Percentiles rank a stretch among this genome's conserved stretches.
Evolutionary conservation across 108 stramenopile genomes (phyloP).

Genomic region (Cafeteria roenbergensis): DNA sequence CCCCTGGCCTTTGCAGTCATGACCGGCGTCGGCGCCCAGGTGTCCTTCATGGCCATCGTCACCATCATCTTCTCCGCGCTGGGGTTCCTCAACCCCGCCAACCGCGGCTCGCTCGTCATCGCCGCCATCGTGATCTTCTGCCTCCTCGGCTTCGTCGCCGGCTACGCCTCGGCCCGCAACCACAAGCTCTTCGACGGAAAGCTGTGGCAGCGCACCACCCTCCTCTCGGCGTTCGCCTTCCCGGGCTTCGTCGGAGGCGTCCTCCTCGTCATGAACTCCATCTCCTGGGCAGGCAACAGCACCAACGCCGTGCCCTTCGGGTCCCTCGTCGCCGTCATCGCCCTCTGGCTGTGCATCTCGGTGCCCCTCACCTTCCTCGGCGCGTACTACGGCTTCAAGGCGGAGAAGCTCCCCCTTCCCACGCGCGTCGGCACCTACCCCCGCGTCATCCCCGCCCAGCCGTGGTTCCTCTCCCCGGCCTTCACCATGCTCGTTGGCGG

Average conservation of each 20-base stretch:
- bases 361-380: conserved; percentile 94
- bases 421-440: conserved; percentile 68
- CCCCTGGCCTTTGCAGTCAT: conserved; percentile 92
- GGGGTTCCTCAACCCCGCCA: conserved; percentile 80
- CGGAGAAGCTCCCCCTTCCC: conserved; percentile 43
- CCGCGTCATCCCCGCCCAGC: conserved; percentile 65
- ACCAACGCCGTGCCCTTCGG: conserved; percentile 78
- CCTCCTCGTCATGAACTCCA: conserved; percentile 70
- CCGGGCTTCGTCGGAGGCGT: conserved; percentile 65
- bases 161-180: conserved; percentile 66
- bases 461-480: conserved; percentile 71
- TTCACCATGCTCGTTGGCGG: conserved; percentile 80
- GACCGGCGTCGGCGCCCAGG: conserved; percentile 77
- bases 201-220: conserved; percentile 81
- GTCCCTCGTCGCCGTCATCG: conserved; percentile 74
- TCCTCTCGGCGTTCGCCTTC: conserved; percentile 68
- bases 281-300: conserved; percentile 70
- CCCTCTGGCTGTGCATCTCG: conserved; percentile 92
- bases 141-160: conserved; percentile 61
- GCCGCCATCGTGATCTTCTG: conserved; percentile 73
- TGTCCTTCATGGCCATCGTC: conserved; percentile 47
- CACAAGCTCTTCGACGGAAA: conserved; percentile 87
- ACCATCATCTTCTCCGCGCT: conserved; percentile 67
- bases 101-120: conserved; percentile 79
- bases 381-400: conserved; percentile 96